Conservation (phyloP, 192 early-diverging fungal species). For the Tieghemiomyces parasiticus region DNA sequence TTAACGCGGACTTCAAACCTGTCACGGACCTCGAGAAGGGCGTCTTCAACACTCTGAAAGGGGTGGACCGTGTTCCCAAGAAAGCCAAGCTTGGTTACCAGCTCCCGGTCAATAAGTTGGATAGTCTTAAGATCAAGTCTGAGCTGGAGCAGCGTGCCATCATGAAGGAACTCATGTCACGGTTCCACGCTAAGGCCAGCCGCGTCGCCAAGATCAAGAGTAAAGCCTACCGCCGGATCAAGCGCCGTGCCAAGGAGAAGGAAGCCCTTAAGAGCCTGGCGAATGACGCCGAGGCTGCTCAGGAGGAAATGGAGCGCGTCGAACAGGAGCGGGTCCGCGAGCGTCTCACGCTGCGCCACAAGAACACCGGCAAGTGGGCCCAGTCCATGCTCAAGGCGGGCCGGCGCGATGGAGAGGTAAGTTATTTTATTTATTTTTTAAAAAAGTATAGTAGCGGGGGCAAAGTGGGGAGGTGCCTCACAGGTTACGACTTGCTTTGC, state of each 20-base stretch:
- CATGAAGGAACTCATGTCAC: constrained; percentile 91
- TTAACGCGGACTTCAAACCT: constrained; percentile 19
- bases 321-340: constrained; percentile 77
- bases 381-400: constrained; percentile 57
- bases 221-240: constrained; percentile 82
- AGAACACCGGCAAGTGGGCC: constrained; percentile 95
- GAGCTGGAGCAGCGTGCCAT: constrained; percentile 65
- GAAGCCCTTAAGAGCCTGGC: constrained; percentile 27
- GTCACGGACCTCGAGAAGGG: constrained; percentile 62
- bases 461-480: too few relatives aligned
- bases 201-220: constrained; percentile 95
- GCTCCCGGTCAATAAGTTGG: constrained; percentile 67
- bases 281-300: constrained; percentile 45
- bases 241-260: constrained; percentile 60
- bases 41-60: constrained; percentile 48
- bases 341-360: constrained; percentile 85
- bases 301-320: constrained; percentile 44
- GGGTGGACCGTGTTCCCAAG: constrained; percentile 64
- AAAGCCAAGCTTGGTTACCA: constrained; percentile 69
- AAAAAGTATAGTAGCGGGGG: too few relatives aligned
- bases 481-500: too few relatives aligned
- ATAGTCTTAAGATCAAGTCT: constrained; percentile 62
- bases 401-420: constrained; percentile 29
- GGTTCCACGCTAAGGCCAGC: constrained; percentile 80
- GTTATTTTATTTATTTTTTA: too few relatives aligned